A percentile compares a stretch with the other conserved stretches of the same genome.
phyloP scores from a whole-genome alignment of 305 asterid species.

The Fraxinus nigra region DNA sequence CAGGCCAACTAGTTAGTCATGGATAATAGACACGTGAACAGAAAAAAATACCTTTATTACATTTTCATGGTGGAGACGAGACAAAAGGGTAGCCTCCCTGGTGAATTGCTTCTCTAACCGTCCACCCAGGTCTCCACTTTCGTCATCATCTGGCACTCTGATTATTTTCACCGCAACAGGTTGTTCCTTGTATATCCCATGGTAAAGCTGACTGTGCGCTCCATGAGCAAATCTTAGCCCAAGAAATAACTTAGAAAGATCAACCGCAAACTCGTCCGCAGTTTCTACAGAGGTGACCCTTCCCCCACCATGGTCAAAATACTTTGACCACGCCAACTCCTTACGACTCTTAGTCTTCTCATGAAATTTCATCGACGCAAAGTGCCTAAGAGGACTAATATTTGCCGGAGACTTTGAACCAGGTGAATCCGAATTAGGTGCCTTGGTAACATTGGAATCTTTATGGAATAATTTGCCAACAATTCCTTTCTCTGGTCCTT shows the following conservation, averaged over 20 bases:
- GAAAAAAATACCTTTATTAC: conserved; percentile 42
- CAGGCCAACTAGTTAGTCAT: neutral
- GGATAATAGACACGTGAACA: neutral
- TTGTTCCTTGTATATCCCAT: conserved; percentile 69
- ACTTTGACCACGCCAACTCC: conserved; percentile 66
- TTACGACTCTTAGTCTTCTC: conserved; percentile 51
- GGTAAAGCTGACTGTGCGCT: conserved; percentile 90
- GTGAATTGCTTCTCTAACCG: conserved; percentile 53
- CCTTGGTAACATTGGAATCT: conserved; percentile 36
- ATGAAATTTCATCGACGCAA: conserved; percentile 43
- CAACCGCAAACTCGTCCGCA: conserved; percentile 57
- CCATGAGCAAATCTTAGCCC: conserved; percentile 90
- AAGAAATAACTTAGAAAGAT: conserved; percentile 71
- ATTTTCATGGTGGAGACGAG: conserved; percentile 57
- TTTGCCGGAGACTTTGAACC: conserved; percentile 38
- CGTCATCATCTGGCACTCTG: conserved; percentile 64
- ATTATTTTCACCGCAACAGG: conserved; percentile 86
- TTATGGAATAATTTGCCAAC: conserved; percentile 39
- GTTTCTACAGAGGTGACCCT: conserved; percentile 75
- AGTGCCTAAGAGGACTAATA: conserved; percentile 56
- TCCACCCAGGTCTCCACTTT: conserved; percentile 32
- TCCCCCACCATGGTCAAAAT: conserved; percentile 73
- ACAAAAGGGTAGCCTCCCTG: conserved; percentile 54
- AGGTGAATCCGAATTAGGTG: conserved; percentile 21
- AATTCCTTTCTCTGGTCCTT: conserved; percentile 42